These are phyloP conservation scores for Pseudohyphozyma bogoriensis DNA, from an alignment of 768 basidiomycete species.

Conservation along the genomic window DNA sequence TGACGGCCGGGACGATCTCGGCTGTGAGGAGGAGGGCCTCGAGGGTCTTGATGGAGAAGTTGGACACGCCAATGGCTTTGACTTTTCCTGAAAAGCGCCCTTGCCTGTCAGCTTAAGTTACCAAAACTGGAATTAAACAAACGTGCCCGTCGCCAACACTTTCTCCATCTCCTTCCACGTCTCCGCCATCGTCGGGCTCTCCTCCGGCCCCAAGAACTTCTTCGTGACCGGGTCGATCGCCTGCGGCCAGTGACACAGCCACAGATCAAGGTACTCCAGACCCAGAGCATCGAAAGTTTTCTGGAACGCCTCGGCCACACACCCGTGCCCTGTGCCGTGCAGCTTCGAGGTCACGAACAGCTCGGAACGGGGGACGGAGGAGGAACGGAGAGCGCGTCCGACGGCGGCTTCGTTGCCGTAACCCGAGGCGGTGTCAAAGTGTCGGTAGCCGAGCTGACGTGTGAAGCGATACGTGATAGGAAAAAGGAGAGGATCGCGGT, in stretches of 20 bases:
- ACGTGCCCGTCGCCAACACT: slow-evolving; percentile 46
- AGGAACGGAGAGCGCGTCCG: slow-evolving; percentile 56
- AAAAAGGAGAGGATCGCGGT: too few relatives aligned
- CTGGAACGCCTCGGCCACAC: slow-evolving; percentile 67
- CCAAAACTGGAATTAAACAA: too few relatives aligned
- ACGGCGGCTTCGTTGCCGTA: slow-evolving; percentile 70
- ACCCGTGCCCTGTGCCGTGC: slow-evolving; percentile 38
- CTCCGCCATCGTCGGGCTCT: neutral
- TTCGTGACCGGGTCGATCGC: neutral
- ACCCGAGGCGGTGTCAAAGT: slow-evolving; percentile 36
- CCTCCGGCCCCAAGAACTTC: neutral
- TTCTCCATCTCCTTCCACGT: slow-evolving; percentile 73
- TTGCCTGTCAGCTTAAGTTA: too few relatives aligned
- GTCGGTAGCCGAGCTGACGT: slow-evolving; percentile 54
- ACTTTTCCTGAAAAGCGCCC: slow-evolving; percentile 62
- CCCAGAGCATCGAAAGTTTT: slow-evolving; percentile 63
- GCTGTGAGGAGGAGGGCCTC: neutral
- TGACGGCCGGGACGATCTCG: neutral
- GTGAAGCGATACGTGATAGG: too few relatives aligned
- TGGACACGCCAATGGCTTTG: slow-evolving; percentile 60
- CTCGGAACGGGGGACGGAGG: slow-evolving; percentile 39
- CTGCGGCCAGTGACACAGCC: slow-evolving; percentile 67
- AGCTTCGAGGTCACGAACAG: slow-evolving; percentile 44
- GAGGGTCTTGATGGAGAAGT: slow-evolving; percentile 45
- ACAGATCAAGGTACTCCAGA: slow-evolving; percentile 67